Evolutionary conservation across 495 filamentous ascomycete genomes (phyloP).

Genomic region (Hypomontagnella monticulosa): DNA sequence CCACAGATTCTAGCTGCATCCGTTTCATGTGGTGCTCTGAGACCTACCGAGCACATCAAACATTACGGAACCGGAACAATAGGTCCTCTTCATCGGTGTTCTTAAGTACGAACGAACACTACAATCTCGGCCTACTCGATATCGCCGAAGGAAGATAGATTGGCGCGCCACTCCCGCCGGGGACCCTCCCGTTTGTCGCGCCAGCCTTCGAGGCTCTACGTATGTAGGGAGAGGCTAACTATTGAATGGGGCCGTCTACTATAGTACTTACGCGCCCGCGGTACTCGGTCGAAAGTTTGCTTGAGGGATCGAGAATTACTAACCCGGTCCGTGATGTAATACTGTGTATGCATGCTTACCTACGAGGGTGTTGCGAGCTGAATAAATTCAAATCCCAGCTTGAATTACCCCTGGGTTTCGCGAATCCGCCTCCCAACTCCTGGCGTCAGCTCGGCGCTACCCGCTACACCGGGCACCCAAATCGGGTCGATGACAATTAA

Average conservation of each 20-base stretch:
- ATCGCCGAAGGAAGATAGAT: constrained; percentile 41
- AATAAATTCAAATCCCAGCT: constrained; percentile 20
- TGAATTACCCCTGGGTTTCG: constrained; percentile 11
- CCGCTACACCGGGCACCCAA: constrained; percentile 13
- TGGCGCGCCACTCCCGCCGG: constrained; percentile 40
- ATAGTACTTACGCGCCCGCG: constrained; percentile 10
- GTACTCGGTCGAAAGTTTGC: too few species aligned
- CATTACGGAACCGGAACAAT: constrained; percentile 11
- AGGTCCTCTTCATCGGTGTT: constrained; percentile 2
- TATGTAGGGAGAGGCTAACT: constrained; percentile 13
- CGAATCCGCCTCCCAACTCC: constrained; percentile 1
- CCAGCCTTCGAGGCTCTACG: constrained; percentile 19
- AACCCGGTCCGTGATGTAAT: neutral
- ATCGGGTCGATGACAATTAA: neutral
- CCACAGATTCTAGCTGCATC: neutral
- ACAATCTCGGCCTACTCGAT: constrained; percentile 21
- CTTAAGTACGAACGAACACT: neutral
- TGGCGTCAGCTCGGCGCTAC: constrained; percentile 28
- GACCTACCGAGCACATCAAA: constrained; percentile 17
- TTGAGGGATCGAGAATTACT: too few species aligned
- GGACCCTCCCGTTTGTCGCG: constrained; percentile 26
- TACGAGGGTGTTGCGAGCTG: constrained; percentile 24
- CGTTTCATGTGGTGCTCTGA: constrained; percentile 11
- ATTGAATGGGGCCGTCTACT: neutral
- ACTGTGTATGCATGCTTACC: constrained; percentile 8